Base-by-base conservation (phyloP, 2,329 filamentous ascomycete genomes). In the Monosporascus sp. region DNA sequence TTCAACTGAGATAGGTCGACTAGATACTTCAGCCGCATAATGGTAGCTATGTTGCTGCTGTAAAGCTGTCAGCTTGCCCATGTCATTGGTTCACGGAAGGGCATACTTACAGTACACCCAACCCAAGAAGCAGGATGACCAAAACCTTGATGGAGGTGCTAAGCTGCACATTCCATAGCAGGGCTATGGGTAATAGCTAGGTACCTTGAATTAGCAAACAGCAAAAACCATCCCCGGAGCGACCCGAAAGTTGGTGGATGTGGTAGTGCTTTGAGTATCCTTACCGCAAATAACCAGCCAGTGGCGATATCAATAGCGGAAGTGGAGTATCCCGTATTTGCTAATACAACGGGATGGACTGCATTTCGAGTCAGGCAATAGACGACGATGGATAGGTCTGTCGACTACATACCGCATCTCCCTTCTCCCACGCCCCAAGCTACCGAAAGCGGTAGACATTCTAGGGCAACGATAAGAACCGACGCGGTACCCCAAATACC, bases 301-400 rank as follows among this genome's bases (percentile, higher is more conserved):
- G 56, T 59, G 38, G 50, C 54, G 17, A 60, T 59, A 40, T 60
- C 58, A 56, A 60, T 60, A 20, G 58, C 58, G 4, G 58, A 60
- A 37, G 59, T 60, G 3, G 58, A 57, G 37, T 56, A 60, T 9
- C 58, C 58, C 1, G 58, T 60, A 44, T 59, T 59, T 26, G 56
- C 58, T 16, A 60, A 53, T n/a, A 57, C 52, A 7, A 48, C 7
- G 26, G 26, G 26, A 8, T 27, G 26, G 26, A 27, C 26, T 27
- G 26, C 26, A 27, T 27, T 8, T 27, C 26, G 26, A 52, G 1
- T 55, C 54, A 14, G 58, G 51, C 22, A 60, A 48, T 27, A 8
- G 26, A 3, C 7, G 26, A 27, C 7, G 7, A 27, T 27, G 7
- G 26, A 27, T 9, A 27, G 26, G 26, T 27, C 26, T 7, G 26